These are phyloP conservation scores for Aspergillus niger DNA, from an alignment of 2,329 filamentous ascomycete genomes.

Conservation along the genomic window DNA sequence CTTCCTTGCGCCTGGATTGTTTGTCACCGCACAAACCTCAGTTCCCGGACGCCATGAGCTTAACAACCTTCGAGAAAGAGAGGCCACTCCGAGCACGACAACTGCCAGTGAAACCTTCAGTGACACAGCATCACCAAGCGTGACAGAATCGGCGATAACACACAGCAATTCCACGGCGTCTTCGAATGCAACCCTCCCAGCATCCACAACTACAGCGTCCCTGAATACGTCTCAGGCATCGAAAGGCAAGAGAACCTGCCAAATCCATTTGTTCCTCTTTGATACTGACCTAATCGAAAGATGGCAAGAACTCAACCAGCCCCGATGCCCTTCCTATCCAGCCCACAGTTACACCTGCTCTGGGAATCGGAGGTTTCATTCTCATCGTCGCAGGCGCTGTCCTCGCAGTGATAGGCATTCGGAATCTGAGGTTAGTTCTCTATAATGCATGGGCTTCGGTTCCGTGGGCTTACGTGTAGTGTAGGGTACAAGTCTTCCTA, in stretches of 20 bases:
- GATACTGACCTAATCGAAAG: constrained; percentile 8
- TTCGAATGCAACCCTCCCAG: constrained; percentile 16
- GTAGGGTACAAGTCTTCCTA: constrained; percentile 71
- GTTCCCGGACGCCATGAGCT: constrained; percentile 10
- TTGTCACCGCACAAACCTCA: constrained; percentile 19
- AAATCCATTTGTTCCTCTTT: background rate
- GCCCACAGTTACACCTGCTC: constrained; percentile 76
- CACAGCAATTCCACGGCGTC: constrained; percentile 16
- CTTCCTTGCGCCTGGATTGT: constrained; percentile 16
- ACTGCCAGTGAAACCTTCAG: constrained; percentile 13
- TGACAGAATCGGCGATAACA: constrained; percentile 14
- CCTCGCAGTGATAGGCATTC: constrained; percentile 78
- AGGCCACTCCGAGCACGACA: constrained; percentile 15
- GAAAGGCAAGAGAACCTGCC: constrained; percentile 14
- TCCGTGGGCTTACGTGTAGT: constrained; percentile 18
- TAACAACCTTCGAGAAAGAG: constrained; percentile 7
- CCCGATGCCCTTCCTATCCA: constrained; percentile 63
- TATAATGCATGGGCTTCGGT: background rate
- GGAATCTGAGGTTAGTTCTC: constrained; percentile 63
- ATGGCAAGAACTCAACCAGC: constrained; percentile 25
- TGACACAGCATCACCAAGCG: constrained; percentile 9
- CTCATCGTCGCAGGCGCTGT: constrained; percentile 71
- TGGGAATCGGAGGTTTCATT: constrained; percentile 75
- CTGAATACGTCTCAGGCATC: constrained; percentile 24
- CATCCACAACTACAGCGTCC: constrained; percentile 29